A percentile compares a stretch with the other conserved stretches of the same genome.
Conservation (phyloP, 257 asterid genomes). For the Vinca minor region DNA sequence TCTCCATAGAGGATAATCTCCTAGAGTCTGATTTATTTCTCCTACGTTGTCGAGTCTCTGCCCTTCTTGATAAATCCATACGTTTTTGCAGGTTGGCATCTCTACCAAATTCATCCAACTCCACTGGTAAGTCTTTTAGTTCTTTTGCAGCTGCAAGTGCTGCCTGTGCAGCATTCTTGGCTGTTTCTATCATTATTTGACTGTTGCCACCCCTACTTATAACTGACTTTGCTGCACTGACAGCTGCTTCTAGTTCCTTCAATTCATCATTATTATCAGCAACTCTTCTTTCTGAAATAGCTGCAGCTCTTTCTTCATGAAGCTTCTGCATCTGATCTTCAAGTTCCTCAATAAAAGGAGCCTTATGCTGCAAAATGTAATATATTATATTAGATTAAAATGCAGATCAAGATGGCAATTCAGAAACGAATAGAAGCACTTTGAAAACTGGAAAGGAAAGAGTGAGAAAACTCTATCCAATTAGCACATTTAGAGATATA, state of each 20-base stretch:
- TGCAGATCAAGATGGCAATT: not conserved
- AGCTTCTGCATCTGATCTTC: conserved; percentile 87
- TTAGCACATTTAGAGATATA: no score
- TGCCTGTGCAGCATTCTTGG: conserved; percentile 57
- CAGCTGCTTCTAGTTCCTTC: conserved; percentile 68
- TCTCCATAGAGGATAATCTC: conserved; percentile 47
- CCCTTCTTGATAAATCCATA: conserved; percentile 68
- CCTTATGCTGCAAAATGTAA: conserved; percentile 63
- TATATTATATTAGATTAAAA: conserved; percentile 3
- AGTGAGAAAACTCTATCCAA: no score
- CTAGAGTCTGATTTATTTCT: conserved; percentile 64
- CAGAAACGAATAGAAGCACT: not conserved
- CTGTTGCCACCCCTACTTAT: conserved; percentile 51
- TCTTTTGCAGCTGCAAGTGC: conserved; percentile 51
- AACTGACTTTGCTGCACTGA: conserved; percentile 59
- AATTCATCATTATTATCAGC: conserved; percentile 80
- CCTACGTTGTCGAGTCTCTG: conserved; percentile 53
- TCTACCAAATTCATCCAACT: conserved; percentile 85
- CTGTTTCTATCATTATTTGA: conserved; percentile 46
- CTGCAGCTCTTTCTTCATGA: conserved; percentile 76
- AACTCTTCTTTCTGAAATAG: conserved; percentile 65
- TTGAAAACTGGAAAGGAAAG: no score
- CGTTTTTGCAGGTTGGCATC: conserved; percentile 70
- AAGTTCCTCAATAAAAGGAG: conserved; percentile 88
- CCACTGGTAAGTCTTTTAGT: conserved; percentile 52